A percentile compares a stretch with the other conserved stretches of the same genome.
phyloP scores from a whole-genome alignment of 23 red algal species.

The Cyanidiococcus yangmingshanensis region DNA sequence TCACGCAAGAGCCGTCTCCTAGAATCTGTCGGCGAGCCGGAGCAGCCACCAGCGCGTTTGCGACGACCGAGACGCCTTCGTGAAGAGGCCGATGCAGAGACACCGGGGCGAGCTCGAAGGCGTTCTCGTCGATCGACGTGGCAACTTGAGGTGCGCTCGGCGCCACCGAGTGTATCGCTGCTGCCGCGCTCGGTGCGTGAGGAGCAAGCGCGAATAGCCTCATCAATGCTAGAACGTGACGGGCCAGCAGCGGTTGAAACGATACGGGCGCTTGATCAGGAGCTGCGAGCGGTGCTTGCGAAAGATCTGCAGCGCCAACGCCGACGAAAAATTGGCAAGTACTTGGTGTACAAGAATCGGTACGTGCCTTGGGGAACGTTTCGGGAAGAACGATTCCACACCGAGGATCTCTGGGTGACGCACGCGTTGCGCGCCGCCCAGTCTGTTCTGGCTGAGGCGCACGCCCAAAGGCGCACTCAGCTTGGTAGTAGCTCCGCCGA shows the following conservation, averaged over 20 bases:
- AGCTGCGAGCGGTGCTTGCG: neutral
- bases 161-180: neutral
- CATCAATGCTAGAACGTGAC: neutral
- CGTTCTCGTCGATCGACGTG: neutral
- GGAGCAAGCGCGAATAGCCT: neutral
- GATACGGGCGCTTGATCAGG: neutral
- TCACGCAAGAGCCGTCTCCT: neutral
- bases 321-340: neutral
- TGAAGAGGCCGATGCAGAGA: neutral
- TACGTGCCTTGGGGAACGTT: neutral
- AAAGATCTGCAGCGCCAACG: neutral
- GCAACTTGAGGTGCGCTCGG: neutral
- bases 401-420: neutral
- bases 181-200: neutral
- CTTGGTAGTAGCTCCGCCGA: neutral
- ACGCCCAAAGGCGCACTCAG: neutral
- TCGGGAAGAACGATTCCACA: neutral
- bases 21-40: no score
- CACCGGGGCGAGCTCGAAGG: neutral
- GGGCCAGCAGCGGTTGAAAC: neutral
- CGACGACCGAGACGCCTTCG: neutral
- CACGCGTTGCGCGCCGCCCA: neutral
- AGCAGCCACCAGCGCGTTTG: neutral
- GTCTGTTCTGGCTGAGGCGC: neutral
- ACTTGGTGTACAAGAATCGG: neutral